Evolutionary conservation across 495 filamentous ascomycete species (phyloP).

Genomic region (Hypomontagnella submonticulosa): DNA sequence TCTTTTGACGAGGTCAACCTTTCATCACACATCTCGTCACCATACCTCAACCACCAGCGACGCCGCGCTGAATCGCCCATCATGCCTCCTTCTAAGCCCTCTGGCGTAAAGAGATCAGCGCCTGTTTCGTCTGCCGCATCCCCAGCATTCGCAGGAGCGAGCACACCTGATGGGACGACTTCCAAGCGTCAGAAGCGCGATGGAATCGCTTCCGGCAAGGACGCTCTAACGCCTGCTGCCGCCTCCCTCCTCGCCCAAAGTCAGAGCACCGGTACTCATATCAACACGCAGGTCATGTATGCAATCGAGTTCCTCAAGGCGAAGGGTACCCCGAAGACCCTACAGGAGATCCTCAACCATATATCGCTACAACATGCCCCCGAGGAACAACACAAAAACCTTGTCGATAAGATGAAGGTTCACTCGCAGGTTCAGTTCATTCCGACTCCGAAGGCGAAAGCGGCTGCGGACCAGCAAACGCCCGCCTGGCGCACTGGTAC

Average conservation of each 20-base stretch:
- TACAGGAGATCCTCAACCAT: conserved; percentile 79
- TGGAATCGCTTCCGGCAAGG: conserved; percentile 16
- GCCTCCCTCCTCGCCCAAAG: conserved; percentile 62
- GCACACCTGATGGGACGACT: conserved; percentile 37
- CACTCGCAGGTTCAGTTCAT: conserved; percentile 79
- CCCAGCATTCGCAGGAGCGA: conserved; percentile 14
- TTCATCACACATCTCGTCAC: conserved; percentile 14
- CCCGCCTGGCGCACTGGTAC: conserved; percentile 67
- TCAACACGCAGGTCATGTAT: conserved; percentile 86
- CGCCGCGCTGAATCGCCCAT: background rate
- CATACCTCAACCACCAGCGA: background rate
- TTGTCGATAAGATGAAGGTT: conserved; percentile 60
- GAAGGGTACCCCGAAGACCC: conserved; percentile 75
- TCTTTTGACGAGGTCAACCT: conserved; percentile 31
- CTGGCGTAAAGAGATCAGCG: conserved; percentile 39
- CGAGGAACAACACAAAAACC: conserved; percentile 55
- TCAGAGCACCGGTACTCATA: conserved; percentile 79
- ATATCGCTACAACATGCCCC: conserved; percentile 69
- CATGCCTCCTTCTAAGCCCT: conserved; percentile 35
- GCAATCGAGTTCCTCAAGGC: conserved; percentile 85
- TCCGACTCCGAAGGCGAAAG: conserved; percentile 65
- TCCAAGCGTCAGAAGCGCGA: conserved; percentile 49
- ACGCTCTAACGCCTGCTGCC: conserved; percentile 58
- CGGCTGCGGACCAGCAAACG: conserved; percentile 51
- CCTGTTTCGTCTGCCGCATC: conserved; percentile 29